Percentiles rank a stretch among this genome's conserved stretches.
These are phyloP conservation scores for Beauveria rudraprayagi DNA, from an alignment of 2,329 filamentous ascomycete genomes.

Conservation along the genomic window DNA sequence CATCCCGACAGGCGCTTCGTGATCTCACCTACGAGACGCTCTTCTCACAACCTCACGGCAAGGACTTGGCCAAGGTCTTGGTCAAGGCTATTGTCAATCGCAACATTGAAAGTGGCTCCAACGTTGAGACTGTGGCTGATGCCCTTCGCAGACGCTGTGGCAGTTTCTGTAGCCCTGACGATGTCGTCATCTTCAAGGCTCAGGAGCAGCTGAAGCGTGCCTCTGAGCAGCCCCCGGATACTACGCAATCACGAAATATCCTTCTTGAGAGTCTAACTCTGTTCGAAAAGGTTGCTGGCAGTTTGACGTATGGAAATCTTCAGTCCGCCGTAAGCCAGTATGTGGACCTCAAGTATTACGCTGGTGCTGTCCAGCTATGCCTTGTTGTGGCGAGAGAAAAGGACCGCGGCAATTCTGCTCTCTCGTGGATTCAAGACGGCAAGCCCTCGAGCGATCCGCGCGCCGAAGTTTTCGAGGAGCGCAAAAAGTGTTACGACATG, in stretches of 20 bases:
- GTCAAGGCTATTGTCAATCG: constrained; percentile 98
- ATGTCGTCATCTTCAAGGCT: constrained; percentile 97
- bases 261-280: constrained; percentile 83
- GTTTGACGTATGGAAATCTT: constrained; percentile 72
- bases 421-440: constrained; percentile 82
- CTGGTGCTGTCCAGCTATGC: constrained; percentile 82
- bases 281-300: constrained; percentile 82
- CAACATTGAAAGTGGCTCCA: constrained; percentile 93
- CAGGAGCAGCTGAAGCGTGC: constrained; percentile 91
- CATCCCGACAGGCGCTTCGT: constrained; percentile 59
- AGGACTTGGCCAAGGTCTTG: constrained; percentile 84
- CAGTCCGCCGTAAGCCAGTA: constrained; percentile 73
- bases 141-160: constrained; percentile 86
- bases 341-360: constrained; percentile 76
- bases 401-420: constrained; percentile 78
- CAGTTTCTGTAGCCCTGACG: constrained; percentile 94
- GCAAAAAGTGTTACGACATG: constrained; percentile 77
- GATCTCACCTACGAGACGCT: constrained; percentile 81
- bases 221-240: constrained; percentile 66
- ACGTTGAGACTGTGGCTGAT: constrained; percentile 95
- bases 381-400: constrained; percentile 74
- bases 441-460: constrained; percentile 65
- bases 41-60: constrained; percentile 71
- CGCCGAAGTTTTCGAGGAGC: constrained; percentile 56
- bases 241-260: constrained; percentile 67